phyloP scores from a whole-genome alignment of 139 green algal genomes.

The Gonium pectorale region DNA sequence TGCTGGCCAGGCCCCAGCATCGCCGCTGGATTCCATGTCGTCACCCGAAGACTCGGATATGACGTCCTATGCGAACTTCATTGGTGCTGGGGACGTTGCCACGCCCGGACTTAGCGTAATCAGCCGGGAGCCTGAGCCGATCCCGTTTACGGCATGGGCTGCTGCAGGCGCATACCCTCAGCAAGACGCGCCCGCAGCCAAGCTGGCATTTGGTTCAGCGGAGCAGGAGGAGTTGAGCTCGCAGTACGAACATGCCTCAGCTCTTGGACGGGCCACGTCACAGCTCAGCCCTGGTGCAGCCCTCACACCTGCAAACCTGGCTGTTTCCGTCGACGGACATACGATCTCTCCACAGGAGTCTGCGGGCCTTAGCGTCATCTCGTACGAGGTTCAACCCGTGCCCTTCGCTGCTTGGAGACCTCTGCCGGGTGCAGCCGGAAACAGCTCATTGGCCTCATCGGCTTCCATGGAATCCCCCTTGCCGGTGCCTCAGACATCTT shows the following conservation, averaged over 20 bases:
- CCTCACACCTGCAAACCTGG: neutral
- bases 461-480: too few species aligned
- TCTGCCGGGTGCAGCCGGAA: neutral
- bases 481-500: too few species aligned
- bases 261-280: neutral
- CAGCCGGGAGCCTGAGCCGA: neutral
- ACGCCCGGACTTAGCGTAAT: constrained; percentile 4
- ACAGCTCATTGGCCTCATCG: neutral
- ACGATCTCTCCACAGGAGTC: neutral
- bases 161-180: neutral
- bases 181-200: neutral
- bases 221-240: neutral
- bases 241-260: too few species aligned
- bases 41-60: too few species aligned
- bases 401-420: neutral
- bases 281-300: neutral
- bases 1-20: too few species aligned
- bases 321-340: neutral
- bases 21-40: too few species aligned
- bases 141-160: constrained; percentile 8
- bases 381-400: neutral
- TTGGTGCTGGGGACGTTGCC: neutral
- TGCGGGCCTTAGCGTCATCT: neutral
- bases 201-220: neutral
- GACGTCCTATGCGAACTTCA: neutral